phyloP scores from a whole-genome alignment of 768 basidiomycete species.

The Phylloporus rhodoxanthus region DNA sequence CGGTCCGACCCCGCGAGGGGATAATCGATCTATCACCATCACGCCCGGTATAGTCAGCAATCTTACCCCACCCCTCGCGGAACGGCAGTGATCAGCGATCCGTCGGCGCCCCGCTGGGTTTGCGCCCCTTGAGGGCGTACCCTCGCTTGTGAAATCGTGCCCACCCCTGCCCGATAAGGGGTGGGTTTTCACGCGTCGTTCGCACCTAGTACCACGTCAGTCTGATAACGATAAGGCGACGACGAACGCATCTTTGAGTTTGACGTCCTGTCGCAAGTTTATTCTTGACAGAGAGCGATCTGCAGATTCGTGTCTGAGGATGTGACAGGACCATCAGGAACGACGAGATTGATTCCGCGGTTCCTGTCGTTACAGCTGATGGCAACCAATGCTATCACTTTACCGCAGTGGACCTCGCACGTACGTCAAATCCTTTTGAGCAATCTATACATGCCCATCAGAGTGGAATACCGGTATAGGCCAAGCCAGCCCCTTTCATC shows the following conservation, averaged over 20 bases:
- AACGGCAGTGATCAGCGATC: not conserved
- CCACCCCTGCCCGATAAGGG: not conserved
- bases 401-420: no score
- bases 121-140: no score
- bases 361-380: not conserved
- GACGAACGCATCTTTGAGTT: not conserved
- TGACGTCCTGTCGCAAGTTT: not conserved
- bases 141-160: not conserved
- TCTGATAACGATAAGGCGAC: not conserved
- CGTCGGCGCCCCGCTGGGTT: not conserved
- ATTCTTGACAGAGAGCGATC: not conserved
- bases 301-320: not conserved
- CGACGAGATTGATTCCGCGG: not conserved
- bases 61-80: not conserved
- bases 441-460: not conserved
- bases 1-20: not conserved
- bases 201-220: not conserved
- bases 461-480: slow-evolving; percentile 24
- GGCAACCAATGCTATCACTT: no score
- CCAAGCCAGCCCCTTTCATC: slow-evolving; percentile 19
- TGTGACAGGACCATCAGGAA: not conserved
- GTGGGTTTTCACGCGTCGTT: not conserved
- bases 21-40: not conserved
- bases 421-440: no score
- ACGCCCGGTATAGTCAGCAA: not conserved